Conservation (phyloP, 75 land plant genomes). For the Ceratopteris richardii region DNA sequence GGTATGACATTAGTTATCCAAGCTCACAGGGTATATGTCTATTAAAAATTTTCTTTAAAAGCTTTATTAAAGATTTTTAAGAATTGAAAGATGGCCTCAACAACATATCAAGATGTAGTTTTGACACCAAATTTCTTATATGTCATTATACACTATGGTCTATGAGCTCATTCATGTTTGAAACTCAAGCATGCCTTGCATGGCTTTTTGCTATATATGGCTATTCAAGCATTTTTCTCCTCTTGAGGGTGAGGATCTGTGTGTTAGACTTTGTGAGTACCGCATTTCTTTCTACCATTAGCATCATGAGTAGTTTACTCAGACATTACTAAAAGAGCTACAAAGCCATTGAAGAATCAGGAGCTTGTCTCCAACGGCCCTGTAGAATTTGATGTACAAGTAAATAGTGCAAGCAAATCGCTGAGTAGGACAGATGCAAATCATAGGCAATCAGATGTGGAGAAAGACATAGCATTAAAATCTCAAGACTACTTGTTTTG, state of each 20-base stretch:
- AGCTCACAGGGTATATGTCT: no score
- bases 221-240: no score
- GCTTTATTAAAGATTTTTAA: conserved; percentile 39
- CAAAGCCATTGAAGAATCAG: conserved; percentile 69
- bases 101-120: conserved; percentile 33
- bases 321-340: no score
- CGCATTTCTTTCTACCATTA: no score
- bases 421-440: conserved; percentile 17
- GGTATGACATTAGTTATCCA: no score
- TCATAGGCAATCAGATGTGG: conserved; percentile 23
- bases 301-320: no score
- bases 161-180: neutral
- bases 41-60: conserved; percentile 48
- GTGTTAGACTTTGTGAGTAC: no score
- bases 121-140: neutral
- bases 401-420: no score
- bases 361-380: conserved; percentile 33
- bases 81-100: conserved; percentile 41
- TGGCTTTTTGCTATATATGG: no score
- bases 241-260: no score
- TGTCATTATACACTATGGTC: neutral
- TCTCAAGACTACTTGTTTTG: conserved; percentile 57
- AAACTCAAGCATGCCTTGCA: neutral
- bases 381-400: conserved; percentile 15
- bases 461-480: conserved; percentile 43